Evolutionary conservation across 192 early-diverging fungal species (phyloP), one percentile per base, ranked within the genome.

Genomic region (Coemansia sp.): DNA sequence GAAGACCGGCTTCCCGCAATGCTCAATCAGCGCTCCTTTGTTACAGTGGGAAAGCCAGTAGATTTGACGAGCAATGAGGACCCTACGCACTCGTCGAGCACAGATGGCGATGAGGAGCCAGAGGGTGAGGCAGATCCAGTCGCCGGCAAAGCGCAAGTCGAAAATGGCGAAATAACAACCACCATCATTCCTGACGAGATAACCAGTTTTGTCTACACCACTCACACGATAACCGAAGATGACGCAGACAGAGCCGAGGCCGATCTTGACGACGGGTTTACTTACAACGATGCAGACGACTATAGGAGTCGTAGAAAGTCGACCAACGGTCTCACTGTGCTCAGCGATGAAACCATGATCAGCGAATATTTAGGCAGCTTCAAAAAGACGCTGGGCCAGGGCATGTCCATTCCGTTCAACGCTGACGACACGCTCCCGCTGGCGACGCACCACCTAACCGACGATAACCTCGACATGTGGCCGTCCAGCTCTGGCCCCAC

Each of bases 21-120:
- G 68, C 62, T 84, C 49, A 71, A 76, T 49, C 74, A 79, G 47
- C 74, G 77, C n/a, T 43, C 71, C 10, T 76, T 84, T 66, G 67
- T 84, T 34, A 74, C 82, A 1, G 62, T 84, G 29, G 77, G 82
- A 3, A 74, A 71, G 43, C 73, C 77, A 34, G 64, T 53, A 3
- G 77, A 79, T 20, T 53, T 76, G 33, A 50, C 69, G 4, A 33
- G 34, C n/a, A 71, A 67, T 6, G 71, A 76, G 18, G 40, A 3
- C 61, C 29, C 61, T 34, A 39, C 36, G 10, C 2, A 40, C 4
- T 22, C 60, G 15, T n/a, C 24, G 8, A 36, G 20, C 44, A 27
- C 15, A 18, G 44, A 31, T 41, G 62, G 60, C 40, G 71, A 63
- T 18, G 63, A 65, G 20, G 47, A 52, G 27, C 36, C 39, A 15